Conservation (phyloP, 805 yeast species). For the Huiozyma sinensis region DNA sequence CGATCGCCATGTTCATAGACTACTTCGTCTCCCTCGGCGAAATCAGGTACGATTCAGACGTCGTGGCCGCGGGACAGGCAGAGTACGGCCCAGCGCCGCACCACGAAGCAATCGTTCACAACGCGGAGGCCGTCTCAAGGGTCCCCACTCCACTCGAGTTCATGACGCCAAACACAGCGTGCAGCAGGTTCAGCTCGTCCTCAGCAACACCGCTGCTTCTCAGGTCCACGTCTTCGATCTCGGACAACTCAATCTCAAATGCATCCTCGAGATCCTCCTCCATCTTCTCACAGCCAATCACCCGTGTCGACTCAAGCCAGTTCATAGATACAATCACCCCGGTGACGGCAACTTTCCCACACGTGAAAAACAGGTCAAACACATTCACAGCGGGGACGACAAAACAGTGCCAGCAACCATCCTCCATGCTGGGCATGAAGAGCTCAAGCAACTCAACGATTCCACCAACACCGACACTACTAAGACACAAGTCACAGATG, state of each 20-base stretch:
- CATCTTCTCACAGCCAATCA: slow-evolving; percentile 3
- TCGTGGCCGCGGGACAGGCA: not conserved
- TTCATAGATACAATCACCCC: slow-evolving; percentile 6
- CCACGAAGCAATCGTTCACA: not conserved
- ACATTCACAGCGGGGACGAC: too few relatives aligned
- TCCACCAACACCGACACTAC: slow-evolving; percentile 3
- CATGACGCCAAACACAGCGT: not conserved
- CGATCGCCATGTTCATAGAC: slow-evolving; percentile 10
- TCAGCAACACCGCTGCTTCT: not conserved
- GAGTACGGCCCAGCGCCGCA: too few relatives aligned
- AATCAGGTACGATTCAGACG: slow-evolving; percentile 1
- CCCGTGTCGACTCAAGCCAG: slow-evolving; percentile 4
- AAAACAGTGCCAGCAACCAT: too few relatives aligned
- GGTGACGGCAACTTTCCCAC: slow-evolving; percentile 2
- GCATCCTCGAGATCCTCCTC: slow-evolving; percentile 7
- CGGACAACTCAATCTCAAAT: not conserved
- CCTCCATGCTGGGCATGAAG: too few relatives aligned
- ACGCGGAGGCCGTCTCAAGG: not conserved
- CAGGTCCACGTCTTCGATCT: slow-evolving; percentile 2
- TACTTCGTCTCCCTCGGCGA: slow-evolving; percentile 9
- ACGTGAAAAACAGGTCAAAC: too few relatives aligned
- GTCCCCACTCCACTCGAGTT: slow-evolving; percentile 1
- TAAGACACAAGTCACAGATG: slow-evolving; percentile 1
- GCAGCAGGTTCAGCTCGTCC: not conserved
- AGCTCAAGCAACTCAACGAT: not conserved